Percentiles rank a stretch among this genome's conserved stretches.
Conservation (phyloP, 2,329 filamentous ascomycete genomes). For the Calcarisporium arbuscula region DNA sequence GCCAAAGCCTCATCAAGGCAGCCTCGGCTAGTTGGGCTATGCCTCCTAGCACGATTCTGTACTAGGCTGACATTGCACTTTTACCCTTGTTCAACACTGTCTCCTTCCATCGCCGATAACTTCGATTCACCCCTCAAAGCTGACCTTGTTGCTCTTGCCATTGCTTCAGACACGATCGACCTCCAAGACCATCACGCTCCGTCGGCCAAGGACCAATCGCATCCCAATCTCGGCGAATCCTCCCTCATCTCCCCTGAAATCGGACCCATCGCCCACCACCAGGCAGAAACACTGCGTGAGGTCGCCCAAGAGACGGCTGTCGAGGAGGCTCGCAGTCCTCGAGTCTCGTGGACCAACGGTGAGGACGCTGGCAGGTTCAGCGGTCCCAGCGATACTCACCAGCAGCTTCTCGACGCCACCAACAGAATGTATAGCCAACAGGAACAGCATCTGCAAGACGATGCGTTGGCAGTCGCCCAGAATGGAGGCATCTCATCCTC, state of each 20-base stretch:
- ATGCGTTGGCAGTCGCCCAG: slow-evolving; percentile 53
- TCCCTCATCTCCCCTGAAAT: slow-evolving; percentile 39
- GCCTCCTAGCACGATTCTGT: too few relatives aligned
- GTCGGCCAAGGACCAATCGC: slow-evolving; percentile 74
- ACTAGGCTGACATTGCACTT: too few relatives aligned
- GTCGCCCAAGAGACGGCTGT: slow-evolving; percentile 70
- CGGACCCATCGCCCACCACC: slow-evolving; percentile 65
- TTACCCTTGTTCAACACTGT: too few relatives aligned
- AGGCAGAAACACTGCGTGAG: slow-evolving; percentile 76
- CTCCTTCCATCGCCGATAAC: too few relatives aligned
- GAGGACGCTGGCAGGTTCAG: slow-evolving; percentile 35
- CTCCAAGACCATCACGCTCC: slow-evolving; percentile 78
- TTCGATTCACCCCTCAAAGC: slow-evolving; percentile 14
- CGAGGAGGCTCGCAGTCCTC: slow-evolving; percentile 60
- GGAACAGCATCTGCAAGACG: slow-evolving; percentile 41
- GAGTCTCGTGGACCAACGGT: slow-evolving; percentile 46
- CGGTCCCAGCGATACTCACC: slow-evolving; percentile 1
- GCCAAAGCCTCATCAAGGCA: too few relatives aligned
- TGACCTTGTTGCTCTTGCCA: slow-evolving; percentile 6
- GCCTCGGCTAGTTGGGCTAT: too few relatives aligned
- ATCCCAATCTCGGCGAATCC: slow-evolving; percentile 11
- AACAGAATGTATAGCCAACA: slow-evolving; percentile 20
- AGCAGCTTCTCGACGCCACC: slow-evolving; percentile 12
- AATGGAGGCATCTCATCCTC: slow-evolving; percentile 49
- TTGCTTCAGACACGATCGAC: slow-evolving; percentile 75